These are phyloP conservation scores for Akanthomyces uredinophilus DNA, from an alignment of 2,329 filamentous ascomycete genomes.

Conservation along the genomic window DNA sequence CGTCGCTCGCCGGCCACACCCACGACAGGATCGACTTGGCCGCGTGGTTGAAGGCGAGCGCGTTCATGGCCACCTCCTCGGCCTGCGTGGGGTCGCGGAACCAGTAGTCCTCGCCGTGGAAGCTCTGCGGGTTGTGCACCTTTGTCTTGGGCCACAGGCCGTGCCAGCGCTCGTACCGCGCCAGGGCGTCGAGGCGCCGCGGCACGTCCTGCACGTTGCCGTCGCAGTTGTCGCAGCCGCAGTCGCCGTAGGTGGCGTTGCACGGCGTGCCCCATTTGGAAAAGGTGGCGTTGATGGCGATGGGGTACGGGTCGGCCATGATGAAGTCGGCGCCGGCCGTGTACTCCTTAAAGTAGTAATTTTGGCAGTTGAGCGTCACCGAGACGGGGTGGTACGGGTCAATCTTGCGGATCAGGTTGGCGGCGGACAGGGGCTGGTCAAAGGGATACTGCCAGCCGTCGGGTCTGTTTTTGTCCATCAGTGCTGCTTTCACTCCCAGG, in stretches of 20 bases:
- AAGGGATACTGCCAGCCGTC: slow-evolving; percentile 54
- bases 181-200: slow-evolving; percentile 34
- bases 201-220: slow-evolving; percentile 49
- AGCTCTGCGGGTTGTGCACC: slow-evolving; percentile 42
- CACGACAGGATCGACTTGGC: slow-evolving; percentile 39
- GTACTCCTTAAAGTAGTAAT: slow-evolving; percentile 56
- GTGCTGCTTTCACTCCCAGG: not conserved
- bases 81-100: slow-evolving; percentile 37
- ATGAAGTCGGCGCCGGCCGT: slow-evolving; percentile 51
- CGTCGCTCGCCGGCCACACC: slow-evolving; percentile 38
- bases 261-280: slow-evolving; percentile 52
- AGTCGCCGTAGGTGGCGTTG: slow-evolving; percentile 56
- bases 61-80: slow-evolving; percentile 41
- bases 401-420: slow-evolving; percentile 40
- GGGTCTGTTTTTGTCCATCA: slow-evolving; percentile 28
- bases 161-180: slow-evolving; percentile 35
- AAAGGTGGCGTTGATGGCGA: slow-evolving; percentile 50
- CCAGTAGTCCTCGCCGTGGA: slow-evolving; percentile 45
- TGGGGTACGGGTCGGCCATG: slow-evolving; percentile 56
- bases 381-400: slow-evolving; percentile 59
- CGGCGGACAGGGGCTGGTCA: slow-evolving; percentile 37
- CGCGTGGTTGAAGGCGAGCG: slow-evolving; percentile 42
- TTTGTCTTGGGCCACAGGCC: slow-evolving; percentile 39
- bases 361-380: slow-evolving; percentile 55
- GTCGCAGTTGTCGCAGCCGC: slow-evolving; percentile 57